Evolutionary conservation across 1,284 basidiomycete species (phyloP).

Genomic region (Pseudozyma hubeiensis): DNA sequence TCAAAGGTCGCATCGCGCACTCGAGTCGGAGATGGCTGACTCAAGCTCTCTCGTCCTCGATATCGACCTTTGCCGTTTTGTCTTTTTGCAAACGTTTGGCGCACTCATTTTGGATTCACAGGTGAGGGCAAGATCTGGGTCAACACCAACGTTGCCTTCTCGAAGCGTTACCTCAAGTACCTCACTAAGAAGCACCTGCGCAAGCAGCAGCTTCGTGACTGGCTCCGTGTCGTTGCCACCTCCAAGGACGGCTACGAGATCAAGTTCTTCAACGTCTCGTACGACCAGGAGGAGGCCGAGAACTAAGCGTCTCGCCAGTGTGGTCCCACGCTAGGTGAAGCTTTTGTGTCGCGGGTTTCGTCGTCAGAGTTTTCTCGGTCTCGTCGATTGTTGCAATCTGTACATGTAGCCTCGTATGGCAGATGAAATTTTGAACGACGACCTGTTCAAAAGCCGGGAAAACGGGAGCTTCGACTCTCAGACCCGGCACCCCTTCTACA

Average conservation of each 20-base stretch:
- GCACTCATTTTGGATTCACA: slow-evolving; percentile 14
- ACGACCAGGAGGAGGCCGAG: slow-evolving; percentile 63
- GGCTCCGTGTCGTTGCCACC: slow-evolving; percentile 69
- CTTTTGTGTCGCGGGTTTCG: slow-evolving; percentile 3
- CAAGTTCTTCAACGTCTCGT: slow-evolving; percentile 70
- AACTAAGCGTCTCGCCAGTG: slow-evolving; percentile 25
- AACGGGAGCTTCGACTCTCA: slow-evolving; percentile 36
- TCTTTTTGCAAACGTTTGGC: slow-evolving; percentile 16
- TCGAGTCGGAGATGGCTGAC: slow-evolving; percentile 55
- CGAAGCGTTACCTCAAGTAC: slow-evolving; percentile 71
- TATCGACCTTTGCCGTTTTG: slow-evolving; percentile 24
- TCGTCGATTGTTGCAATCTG: neutral
- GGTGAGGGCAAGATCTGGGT: slow-evolving; percentile 70
- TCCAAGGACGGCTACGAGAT: slow-evolving; percentile 70
- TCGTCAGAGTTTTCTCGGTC: neutral
- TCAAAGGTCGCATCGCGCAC: slow-evolving; percentile 36
- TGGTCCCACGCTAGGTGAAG: neutral
- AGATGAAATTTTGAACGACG: slow-evolving; percentile 22
- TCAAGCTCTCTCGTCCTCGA: slow-evolving; percentile 54
- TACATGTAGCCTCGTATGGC: slow-evolving; percentile 4
- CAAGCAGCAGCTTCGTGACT: slow-evolving; percentile 69
- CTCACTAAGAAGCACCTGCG: slow-evolving; percentile 70
- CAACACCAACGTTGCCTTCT: slow-evolving; percentile 70
- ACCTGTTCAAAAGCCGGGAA: slow-evolving; percentile 41
- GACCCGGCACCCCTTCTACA: slow-evolving; percentile 28